Conservation (phyloP, 805 yeast genomes). For the Geotrichum ghanense region DNA sequence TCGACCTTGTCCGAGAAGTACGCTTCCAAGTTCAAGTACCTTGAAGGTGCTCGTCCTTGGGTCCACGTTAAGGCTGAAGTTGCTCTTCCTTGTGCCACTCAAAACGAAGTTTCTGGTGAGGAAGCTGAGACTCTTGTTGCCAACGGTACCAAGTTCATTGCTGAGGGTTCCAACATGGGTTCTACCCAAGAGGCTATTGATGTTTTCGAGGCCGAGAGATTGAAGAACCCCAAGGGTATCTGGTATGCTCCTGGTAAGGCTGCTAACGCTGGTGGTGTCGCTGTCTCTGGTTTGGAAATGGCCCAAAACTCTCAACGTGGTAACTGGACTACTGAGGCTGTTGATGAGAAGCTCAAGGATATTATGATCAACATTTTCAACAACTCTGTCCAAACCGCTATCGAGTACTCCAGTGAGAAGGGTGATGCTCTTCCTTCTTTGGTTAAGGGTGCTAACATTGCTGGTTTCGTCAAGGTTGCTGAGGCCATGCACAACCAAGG, state of each 20-base stretch:
- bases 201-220: conserved; percentile 60
- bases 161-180: conserved; percentile 99
- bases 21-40: conserved; percentile 47
- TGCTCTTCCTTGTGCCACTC: conserved; percentile 97
- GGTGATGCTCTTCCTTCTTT: conserved; percentile 75
- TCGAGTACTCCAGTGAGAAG: conserved; percentile 60
- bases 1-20: conserved; percentile 19
- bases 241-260: conserved; percentile 99
- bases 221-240: conserved; percentile 34
- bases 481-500: conserved; percentile 98
- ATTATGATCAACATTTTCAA: conserved; percentile 91
- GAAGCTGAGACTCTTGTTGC: conserved; percentile 93
- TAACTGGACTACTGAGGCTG: conserved; percentile 85
- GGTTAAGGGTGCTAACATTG: conserved; percentile 98
- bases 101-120: conserved; percentile 92
- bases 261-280: conserved; percentile 99
- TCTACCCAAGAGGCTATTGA: conserved; percentile 95
- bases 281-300: conserved; percentile 97
- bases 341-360: conserved; percentile 78
- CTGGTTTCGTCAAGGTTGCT: conserved; percentile 97
- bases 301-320: conserved; percentile 97
- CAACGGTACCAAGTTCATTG: conserved; percentile 84
- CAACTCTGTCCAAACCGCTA: conserved; percentile 83
- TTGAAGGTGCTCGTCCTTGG: conserved; percentile 97
- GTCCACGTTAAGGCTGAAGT: conserved; percentile 78